These are phyloP conservation scores for Antitrichia curtipendula DNA, from an alignment of 225 moss, liverwort and hornwort species.

Conservation along the genomic window DNA sequence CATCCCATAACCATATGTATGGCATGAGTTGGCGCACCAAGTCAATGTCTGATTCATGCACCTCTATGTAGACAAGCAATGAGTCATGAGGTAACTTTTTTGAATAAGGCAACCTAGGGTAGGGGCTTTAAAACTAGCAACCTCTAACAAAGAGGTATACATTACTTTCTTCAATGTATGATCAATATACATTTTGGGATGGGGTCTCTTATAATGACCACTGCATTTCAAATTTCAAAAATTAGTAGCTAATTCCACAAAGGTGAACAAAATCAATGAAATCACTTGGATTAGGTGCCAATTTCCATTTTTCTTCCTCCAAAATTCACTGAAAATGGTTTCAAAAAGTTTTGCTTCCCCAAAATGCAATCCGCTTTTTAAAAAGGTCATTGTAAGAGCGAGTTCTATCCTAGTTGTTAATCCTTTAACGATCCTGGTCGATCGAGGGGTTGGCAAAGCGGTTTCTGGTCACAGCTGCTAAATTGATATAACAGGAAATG, in stretches of 20 bases:
- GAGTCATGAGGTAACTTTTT: too few species aligned
- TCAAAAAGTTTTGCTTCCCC: accelerated
- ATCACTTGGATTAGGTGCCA: accelerated
- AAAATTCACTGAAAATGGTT: neutral
- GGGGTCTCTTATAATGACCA: accelerated
- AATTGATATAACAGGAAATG: too few species aligned
- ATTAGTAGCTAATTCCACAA: neutral
- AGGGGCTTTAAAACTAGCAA: accelerated
- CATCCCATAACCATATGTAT: accelerated
- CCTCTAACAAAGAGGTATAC: accelerated
- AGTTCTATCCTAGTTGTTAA: too few species aligned
- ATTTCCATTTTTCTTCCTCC: neutral
- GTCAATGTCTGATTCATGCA: accelerated
- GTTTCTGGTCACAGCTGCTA: too few species aligned
- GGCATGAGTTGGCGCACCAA: accelerated
- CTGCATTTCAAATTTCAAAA: neutral
- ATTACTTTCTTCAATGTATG: neutral
- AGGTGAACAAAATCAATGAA: neutral
- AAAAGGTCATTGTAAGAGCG: accelerated
- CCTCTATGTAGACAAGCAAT: accelerated
- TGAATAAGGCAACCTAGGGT: accelerated
- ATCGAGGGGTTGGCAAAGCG: too few species aligned
- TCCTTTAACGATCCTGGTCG: too few species aligned
- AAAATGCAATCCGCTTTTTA: neutral
- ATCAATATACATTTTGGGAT: neutral